Evolutionary conservation across 2,329 filamentous ascomycete species (phyloP).

Genomic region (Drechslera avenae): DNA sequence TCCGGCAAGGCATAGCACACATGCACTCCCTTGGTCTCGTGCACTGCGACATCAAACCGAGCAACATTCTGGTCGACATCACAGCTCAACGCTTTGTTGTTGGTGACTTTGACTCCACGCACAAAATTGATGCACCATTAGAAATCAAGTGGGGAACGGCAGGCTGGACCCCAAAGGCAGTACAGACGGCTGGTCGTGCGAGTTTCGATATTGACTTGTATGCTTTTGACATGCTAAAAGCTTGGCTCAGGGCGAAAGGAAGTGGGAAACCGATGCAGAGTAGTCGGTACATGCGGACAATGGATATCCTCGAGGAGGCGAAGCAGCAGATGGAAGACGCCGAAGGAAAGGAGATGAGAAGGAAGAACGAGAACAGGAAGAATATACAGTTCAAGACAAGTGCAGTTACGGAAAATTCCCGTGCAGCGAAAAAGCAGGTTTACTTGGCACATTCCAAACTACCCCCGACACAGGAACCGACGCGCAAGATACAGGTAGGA

Average conservation of each 20-base stretch:
- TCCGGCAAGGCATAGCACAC: conserved; percentile 4
- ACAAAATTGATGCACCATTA: neutral
- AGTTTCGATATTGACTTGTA: conserved; percentile 2
- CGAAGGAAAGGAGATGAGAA: neutral
- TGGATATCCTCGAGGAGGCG: neutral
- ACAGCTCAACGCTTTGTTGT: neutral
- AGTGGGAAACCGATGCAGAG: neutral
- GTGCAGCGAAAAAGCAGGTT: too few relatives aligned
- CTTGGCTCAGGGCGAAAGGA: conserved; percentile 2
- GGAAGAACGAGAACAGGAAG: neutral
- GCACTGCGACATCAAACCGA: conserved; percentile 8
- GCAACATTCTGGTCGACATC: conserved; percentile 11
- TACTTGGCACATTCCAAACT: too few relatives aligned
- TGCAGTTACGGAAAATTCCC: neutral
- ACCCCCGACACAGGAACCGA: too few relatives aligned
- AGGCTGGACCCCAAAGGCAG: neutral
- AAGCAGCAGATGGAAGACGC: neutral
- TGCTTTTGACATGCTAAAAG: conserved; percentile 3
- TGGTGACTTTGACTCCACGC: neutral
- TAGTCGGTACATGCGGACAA: neutral
- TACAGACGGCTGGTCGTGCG: neutral
- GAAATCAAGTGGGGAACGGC: neutral
- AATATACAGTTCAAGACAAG: neutral
- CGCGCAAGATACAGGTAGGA: neutral
- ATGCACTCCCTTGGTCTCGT: conserved; percentile 10